Conservation (phyloP, 495 filamentous ascomycete species). For the Penicillium coprophilum region DNA sequence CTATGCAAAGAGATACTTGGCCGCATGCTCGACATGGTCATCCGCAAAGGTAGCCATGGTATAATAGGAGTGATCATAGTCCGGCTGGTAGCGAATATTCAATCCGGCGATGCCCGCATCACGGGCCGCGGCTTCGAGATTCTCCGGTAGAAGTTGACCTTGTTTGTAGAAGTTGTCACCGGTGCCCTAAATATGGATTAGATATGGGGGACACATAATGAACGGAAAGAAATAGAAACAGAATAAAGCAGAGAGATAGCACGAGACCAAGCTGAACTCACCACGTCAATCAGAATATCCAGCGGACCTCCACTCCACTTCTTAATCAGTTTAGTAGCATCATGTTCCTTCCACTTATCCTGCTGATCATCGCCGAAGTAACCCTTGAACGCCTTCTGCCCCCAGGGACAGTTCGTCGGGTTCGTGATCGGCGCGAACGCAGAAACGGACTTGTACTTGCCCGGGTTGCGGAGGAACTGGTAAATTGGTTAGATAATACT, state of each 20-base stretch:
- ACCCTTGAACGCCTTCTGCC: constrained; percentile 88
- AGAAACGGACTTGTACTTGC: constrained; percentile 79
- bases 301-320: constrained; percentile 65
- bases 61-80: constrained; percentile 96
- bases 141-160: constrained; percentile 89
- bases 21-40: constrained; percentile 89
- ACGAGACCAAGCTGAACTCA: constrained; percentile 32
- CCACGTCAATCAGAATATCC: constrained; percentile 79
- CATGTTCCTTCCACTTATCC: constrained; percentile 79
- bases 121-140: constrained; percentile 76
- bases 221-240: background rate
- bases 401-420: constrained; percentile 84
- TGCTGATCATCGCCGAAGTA: constrained; percentile 76
- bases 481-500: background rate
- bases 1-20: constrained; percentile 71
- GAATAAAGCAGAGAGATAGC: background rate
- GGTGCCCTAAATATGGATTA: constrained; percentile 58
- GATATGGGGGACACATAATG: background rate
- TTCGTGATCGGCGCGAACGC: constrained; percentile 94
- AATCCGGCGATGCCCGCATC: constrained; percentile 65
- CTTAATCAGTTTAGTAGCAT: constrained; percentile 88
- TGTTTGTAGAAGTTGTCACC: constrained; percentile 95
- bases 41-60: constrained; percentile 86
- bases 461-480: constrained; percentile 86
- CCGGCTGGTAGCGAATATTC: constrained; percentile 79